These are phyloP conservation scores for Verbascum thapsus DNA, from an alignment of 257 asterid species.

Conservation along the genomic window DNA sequence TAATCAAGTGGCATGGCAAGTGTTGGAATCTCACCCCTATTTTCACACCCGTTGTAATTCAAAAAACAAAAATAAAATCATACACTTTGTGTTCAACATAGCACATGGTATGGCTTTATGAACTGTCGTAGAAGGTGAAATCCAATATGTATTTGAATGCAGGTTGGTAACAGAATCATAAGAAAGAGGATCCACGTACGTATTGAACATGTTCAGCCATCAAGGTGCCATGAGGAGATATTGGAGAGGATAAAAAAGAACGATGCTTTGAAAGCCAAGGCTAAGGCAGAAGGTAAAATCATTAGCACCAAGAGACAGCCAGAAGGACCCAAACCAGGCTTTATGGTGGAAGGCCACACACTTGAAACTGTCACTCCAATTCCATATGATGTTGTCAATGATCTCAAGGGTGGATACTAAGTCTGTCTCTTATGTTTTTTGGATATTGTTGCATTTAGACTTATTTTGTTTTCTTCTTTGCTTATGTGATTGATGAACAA, in stretches of 20 bases:
- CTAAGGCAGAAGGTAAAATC: conserved; percentile 66
- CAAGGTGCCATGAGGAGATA: conserved; percentile 78
- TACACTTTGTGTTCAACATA: no score
- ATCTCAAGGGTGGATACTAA: conserved; percentile 88
- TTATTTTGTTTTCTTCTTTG: conserved; percentile 9
- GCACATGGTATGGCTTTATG: no score
- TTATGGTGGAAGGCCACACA: conserved; percentile 80
- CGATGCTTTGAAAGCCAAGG: conserved; percentile 67
- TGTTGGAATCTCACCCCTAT: no score
- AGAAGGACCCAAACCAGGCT: conserved; percentile 81
- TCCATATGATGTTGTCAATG: conserved; percentile 91
- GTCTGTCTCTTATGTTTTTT: conserved; percentile 9
- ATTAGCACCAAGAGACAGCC: conserved; percentile 91
- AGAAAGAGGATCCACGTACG: conserved; percentile 83
- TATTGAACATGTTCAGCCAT: conserved; percentile 76
- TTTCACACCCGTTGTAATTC: no score
- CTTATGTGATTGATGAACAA: conserved; percentile 27
- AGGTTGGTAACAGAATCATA: conserved; percentile 79
- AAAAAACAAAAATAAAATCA: no score
- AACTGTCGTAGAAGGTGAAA: no score
- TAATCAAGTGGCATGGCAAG: no score
- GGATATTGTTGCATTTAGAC: conserved; percentile 26
- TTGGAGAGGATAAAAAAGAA: conserved; percentile 54
- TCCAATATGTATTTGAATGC: conserved; percentile 20
- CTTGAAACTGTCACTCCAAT: conserved; percentile 88